Conservation (phyloP, 1,284 basidiomycete species). For the Ganoderma lucidum region DNA sequence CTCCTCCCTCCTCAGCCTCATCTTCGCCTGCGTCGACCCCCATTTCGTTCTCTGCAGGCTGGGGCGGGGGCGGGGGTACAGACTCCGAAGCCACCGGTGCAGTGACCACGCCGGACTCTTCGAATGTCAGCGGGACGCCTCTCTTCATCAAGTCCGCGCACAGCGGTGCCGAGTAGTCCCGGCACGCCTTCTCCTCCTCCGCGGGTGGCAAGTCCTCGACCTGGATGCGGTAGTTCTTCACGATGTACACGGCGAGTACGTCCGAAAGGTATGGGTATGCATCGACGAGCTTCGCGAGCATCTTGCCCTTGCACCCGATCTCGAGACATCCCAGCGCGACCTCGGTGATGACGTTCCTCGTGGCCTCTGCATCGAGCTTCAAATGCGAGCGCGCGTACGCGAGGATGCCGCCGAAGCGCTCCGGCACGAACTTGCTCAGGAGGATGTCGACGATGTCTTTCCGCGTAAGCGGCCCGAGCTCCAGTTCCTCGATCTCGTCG, state of each 20-base stretch:
- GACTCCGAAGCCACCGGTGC: neutral
- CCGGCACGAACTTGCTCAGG: slow-evolving; percentile 70
- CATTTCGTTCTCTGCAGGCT: slow-evolving; percentile 15
- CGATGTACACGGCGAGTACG: slow-evolving; percentile 51
- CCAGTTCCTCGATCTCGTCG: slow-evolving; percentile 56
- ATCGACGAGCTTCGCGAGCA: slow-evolving; percentile 63
- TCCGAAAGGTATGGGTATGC: slow-evolving; percentile 50
- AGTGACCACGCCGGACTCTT: slow-evolving; percentile 24
- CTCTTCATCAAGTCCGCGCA: slow-evolving; percentile 53
- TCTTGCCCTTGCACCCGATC: slow-evolving; percentile 75
- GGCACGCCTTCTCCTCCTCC: slow-evolving; percentile 54
- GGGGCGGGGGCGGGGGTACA: slow-evolving; percentile 10
- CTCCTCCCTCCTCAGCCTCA: slow-evolving; percentile 28
- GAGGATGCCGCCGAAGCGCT: slow-evolving; percentile 59
- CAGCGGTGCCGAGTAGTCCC: slow-evolving; percentile 53
- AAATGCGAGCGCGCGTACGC: slow-evolving; percentile 61
- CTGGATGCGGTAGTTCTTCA: slow-evolving; percentile 57
- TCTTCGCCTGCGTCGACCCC: slow-evolving; percentile 24
- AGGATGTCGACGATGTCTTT: slow-evolving; percentile 69
- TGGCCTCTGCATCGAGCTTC: slow-evolving; percentile 50
- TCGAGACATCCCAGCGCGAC: slow-evolving; percentile 64
- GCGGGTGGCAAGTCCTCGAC: slow-evolving; percentile 61
- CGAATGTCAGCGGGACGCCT: slow-evolving; percentile 30
- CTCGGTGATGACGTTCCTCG: slow-evolving; percentile 57
- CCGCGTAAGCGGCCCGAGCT: slow-evolving; percentile 60